Evolutionary conservation across 73 alveolate genomes (phyloP).

Genomic region (Paramecium octaurelia): DNA sequence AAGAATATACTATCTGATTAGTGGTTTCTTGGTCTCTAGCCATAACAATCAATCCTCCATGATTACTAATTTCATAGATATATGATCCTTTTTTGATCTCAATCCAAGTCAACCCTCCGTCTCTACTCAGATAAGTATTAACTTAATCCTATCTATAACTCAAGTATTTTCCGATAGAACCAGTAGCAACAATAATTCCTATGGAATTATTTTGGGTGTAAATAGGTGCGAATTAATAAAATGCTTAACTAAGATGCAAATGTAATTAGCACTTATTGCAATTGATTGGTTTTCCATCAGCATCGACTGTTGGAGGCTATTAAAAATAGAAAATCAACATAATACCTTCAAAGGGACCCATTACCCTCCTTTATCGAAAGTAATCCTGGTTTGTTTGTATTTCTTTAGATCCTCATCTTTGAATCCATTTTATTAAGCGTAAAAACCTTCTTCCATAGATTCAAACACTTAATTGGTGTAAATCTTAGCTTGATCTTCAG

Average conservation of each 20-base stretch:
- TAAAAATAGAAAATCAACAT: background rate
- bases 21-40: constrained; percentile 82
- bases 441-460: background rate
- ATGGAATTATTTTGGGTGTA: constrained; percentile 74
- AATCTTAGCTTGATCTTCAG: constrained; percentile 40
- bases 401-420: constrained; percentile 58
- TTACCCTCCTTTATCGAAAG: constrained; percentile 94
- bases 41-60: constrained; percentile 96
- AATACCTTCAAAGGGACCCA: constrained; percentile 77
- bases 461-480: background rate
- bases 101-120: constrained; percentile 94
- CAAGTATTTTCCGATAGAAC: constrained; percentile 86
- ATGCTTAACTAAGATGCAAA: constrained; percentile 74
- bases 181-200: constrained; percentile 86
- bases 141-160: constrained; percentile 68
- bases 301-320: constrained; percentile 71
- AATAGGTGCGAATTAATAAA: constrained; percentile 71
- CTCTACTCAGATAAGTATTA: constrained; percentile 90
- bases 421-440: constrained; percentile 16
- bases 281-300: constrained; percentile 66
- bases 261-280: constrained; percentile 85
- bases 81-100: constrained; percentile 83
- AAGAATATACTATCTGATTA: constrained; percentile 71
- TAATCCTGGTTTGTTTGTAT: constrained; percentile 76
- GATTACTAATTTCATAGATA: constrained; percentile 94